Percentiles rank a stretch among this genome's conserved stretches.
Conservation (phyloP, 73 alveolate species). For the Paramecium primaurelia region DNA sequence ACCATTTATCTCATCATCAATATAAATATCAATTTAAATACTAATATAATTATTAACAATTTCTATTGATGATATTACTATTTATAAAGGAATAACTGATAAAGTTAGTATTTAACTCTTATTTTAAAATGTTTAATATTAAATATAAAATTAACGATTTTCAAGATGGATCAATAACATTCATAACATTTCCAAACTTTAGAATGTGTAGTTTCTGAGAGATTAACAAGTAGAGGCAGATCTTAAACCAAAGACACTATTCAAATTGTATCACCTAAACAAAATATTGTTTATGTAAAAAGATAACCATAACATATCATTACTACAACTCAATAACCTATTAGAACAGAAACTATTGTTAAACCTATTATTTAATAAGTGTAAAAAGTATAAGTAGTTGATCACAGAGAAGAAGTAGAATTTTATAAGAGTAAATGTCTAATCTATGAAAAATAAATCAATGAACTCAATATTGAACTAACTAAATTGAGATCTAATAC, state of each 20-base stretch:
- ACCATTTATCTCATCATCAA: not conserved
- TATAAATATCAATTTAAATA: not conserved
- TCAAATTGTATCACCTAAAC: conserved; percentile 21
- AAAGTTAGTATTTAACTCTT: not conserved
- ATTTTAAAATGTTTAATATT: not conserved
- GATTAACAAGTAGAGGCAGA: conserved; percentile 2
- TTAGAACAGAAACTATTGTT: not conserved
- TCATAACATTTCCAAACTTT: not conserved
- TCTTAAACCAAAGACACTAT: not conserved
- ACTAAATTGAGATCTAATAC: not conserved
- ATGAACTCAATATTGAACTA: conserved; percentile 24
- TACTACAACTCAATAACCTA: not conserved
- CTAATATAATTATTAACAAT: too few species aligned
- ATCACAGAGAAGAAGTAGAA: conserved; percentile 24
- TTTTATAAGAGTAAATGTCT: conserved; percentile 25
- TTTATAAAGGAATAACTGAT: too few species aligned
- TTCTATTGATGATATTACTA: too few species aligned
- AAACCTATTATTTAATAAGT: not conserved
- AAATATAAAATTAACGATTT: not conserved
- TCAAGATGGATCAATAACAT: conserved; percentile 15
- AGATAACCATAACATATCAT: not conserved
- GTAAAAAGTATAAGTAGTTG: not conserved
- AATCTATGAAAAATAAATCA: not conserved
- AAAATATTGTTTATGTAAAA: conserved; percentile 2
- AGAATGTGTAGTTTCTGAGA: conserved; percentile 31